phyloP scores from a whole-genome alignment of 1,139 yeast species.

The Geotrichum candidum region DNA sequence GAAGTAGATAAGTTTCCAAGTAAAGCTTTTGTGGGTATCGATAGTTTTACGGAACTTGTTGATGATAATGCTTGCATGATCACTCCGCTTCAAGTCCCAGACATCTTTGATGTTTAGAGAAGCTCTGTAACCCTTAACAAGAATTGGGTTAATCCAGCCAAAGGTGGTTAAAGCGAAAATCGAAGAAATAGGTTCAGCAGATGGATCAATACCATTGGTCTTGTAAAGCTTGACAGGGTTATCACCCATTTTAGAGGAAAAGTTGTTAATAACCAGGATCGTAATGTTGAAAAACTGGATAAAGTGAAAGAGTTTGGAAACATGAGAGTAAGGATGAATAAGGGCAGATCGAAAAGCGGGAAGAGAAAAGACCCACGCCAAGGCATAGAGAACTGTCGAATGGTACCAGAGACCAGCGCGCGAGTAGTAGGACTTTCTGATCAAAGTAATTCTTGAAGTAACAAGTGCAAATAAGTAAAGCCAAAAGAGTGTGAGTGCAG shows the following conservation, averaged over 20 bases:
- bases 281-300: conserved; percentile 35
- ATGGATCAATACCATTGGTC: conserved; percentile 47
- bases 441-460: conserved; percentile 18
- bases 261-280: conserved; percentile 45
- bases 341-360: conserved; percentile 62
- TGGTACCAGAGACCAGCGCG: conserved; percentile 55
- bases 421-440: conserved; percentile 35
- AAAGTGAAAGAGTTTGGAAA: conserved; percentile 34
- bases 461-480: conserved; percentile 48
- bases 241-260: conserved; percentile 60
- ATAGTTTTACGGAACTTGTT: conserved; percentile 43
- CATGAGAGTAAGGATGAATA: conserved; percentile 41
- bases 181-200: conserved; percentile 66
- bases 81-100: conserved; percentile 81
- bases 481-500: conserved; percentile 49
- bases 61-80: conserved; percentile 67
- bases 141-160: conserved; percentile 69
- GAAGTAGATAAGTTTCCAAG: conserved; percentile 41
- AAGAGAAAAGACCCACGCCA: conserved; percentile 48
- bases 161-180: conserved; percentile 59
- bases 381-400: conserved; percentile 54
- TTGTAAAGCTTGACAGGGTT: conserved; percentile 37
- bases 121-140: conserved; percentile 56
- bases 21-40: too few relatives aligned
- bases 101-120: conserved; percentile 59